Percentiles rank a stretch among this genome's conserved stretches.
Conservation (phyloP, 2,329 filamentous ascomycete genomes). For the Penicillium rolfsii region DNA sequence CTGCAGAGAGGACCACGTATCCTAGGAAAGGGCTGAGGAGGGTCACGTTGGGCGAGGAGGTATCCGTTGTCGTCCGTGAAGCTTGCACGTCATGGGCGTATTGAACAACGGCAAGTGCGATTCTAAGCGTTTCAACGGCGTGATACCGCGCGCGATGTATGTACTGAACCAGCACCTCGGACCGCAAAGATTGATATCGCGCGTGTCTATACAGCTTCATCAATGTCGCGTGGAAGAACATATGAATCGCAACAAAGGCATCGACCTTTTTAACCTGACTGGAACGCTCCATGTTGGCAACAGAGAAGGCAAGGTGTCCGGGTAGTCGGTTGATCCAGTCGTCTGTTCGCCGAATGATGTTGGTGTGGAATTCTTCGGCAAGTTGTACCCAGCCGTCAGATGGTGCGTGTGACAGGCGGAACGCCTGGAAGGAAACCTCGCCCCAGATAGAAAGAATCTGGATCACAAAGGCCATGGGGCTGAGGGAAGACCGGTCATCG, state of each 20-base stretch:
- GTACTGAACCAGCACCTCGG: conserved; percentile 50
- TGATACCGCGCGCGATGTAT: conserved; percentile 56
- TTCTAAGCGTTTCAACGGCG: conserved; percentile 56
- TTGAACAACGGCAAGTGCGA: conserved; percentile 37
- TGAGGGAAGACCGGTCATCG: conserved; percentile 46
- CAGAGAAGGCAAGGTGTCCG: conserved; percentile 56
- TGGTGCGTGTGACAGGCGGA: conserved; percentile 54
- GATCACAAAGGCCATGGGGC: conserved; percentile 63
- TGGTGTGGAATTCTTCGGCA: conserved; percentile 58
- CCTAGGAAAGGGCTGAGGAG: conserved; percentile 65
- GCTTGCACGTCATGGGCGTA: conserved; percentile 29
- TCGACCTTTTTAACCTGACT: conserved; percentile 59
- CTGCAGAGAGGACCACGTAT: conserved; percentile 64
- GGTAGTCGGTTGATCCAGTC: conserved; percentile 65
- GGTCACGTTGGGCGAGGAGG: conserved; percentile 34
- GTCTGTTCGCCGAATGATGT: conserved; percentile 56
- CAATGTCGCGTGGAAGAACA: conserved; percentile 66
- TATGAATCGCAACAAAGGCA: conserved; percentile 65
- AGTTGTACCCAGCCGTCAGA: conserved; percentile 48
- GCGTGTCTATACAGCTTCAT: conserved; percentile 68
- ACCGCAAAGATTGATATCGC: conserved; percentile 48
- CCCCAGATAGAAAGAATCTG: conserved; percentile 68
- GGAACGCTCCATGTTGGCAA: conserved; percentile 61
- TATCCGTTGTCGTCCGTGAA: conserved; percentile 26
- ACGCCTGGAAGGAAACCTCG: conserved; percentile 64